Conservation (phyloP, 192 early-diverging fungal genomes). For the Coemansia reversa region DNA sequence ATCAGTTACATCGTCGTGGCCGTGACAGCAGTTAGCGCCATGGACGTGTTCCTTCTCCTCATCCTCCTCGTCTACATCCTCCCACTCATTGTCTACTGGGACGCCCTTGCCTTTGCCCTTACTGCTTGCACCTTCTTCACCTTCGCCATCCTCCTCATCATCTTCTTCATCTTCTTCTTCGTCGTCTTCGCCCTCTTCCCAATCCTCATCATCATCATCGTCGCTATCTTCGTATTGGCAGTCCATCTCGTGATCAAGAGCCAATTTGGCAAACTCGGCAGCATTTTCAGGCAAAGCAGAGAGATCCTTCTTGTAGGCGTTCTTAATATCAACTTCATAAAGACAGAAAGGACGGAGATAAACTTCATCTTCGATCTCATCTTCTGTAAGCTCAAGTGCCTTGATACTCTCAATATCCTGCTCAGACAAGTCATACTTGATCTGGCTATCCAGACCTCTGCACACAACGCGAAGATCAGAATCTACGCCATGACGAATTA, state of each 20-base stretch:
- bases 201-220: conserved; percentile 39
- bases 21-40: conserved; percentile 47
- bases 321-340: conserved; percentile 48
- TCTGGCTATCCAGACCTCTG: conserved; percentile 46
- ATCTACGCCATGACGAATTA: conserved; percentile 39
- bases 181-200: conserved; percentile 42
- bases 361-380: conserved; percentile 50
- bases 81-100: conserved; percentile 11
- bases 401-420: conserved; percentile 41
- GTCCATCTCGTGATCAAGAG: conserved; percentile 55
- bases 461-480: conserved; percentile 42
- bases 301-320: conserved; percentile 49
- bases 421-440: conserved; percentile 52
- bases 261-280: conserved; percentile 46
- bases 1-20: conserved; percentile 21
- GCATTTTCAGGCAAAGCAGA: conserved; percentile 42
- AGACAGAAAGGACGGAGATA: conserved; percentile 53
- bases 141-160: conserved; percentile 21
- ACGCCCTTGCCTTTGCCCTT: conserved; percentile 18
- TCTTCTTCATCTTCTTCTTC: conserved; percentile 32
- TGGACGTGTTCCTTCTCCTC: conserved; percentile 49
- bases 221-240: conserved; percentile 46
- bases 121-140: conserved; percentile 12
- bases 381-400: conserved; percentile 37
- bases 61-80: conserved; percentile 23